phyloP scores from a whole-genome alignment of 2,329 filamentous ascomycete genomes.

The Arthroderma uncinatum region DNA sequence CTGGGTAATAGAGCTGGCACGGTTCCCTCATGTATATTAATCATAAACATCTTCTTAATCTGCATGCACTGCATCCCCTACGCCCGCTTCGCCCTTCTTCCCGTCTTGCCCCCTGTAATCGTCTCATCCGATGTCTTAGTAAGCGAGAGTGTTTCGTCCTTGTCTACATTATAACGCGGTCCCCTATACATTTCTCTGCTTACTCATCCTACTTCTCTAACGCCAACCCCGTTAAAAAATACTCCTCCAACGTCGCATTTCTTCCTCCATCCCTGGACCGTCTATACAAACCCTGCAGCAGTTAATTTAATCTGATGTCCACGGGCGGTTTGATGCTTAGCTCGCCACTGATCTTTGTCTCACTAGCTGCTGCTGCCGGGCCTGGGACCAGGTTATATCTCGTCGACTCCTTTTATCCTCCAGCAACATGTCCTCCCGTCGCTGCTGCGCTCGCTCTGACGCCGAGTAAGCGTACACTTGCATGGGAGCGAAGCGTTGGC shows the following conservation, averaged over 20 bases:
- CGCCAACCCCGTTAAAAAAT: background rate
- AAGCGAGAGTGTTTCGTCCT: background rate
- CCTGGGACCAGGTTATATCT: background rate
- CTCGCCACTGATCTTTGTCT: background rate
- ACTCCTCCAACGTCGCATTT: background rate
- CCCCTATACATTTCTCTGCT: background rate
- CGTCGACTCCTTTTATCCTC: background rate
- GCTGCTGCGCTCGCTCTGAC: background rate
- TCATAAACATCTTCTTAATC: background rate
- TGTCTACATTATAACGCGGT: background rate
- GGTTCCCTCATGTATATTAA: background rate
- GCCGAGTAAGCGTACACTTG: no score
- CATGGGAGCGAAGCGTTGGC: no score
- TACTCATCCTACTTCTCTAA: background rate
- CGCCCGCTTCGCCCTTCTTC: background rate
- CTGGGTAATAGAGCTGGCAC: conserved; percentile 8
- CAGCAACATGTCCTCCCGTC: background rate
- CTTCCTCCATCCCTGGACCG: background rate
- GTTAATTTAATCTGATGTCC: background rate
- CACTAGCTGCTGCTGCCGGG: background rate
- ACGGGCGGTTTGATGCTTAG: background rate
- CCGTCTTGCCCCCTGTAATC: background rate
- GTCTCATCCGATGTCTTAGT: background rate
- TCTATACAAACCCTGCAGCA: background rate
- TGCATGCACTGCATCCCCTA: no score